Base-by-base conservation (phyloP, 31 red algal genomes). In the Asparagopsis taxiformis region DNA sequence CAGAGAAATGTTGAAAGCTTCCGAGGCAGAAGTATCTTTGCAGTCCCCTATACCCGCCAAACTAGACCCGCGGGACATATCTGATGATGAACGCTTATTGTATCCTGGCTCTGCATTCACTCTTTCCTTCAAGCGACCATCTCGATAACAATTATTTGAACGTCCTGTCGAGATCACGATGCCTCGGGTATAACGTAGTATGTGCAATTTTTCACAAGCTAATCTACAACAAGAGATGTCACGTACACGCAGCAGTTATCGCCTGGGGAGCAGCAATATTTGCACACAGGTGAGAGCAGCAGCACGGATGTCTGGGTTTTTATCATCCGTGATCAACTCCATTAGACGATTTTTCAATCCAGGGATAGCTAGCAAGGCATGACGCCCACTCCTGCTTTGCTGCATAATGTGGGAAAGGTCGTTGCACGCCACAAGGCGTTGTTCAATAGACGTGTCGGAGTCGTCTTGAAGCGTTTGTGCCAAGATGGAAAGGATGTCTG, bases 341-440 rank as follows among this genome's bases (percentile, higher is more conserved):
- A 84, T 84, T 29, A 84, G 68, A 6, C 55, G 30, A 6, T 17
- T 21, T 44, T 84, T 84, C n/a, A 84, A 65, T 19, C 68, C 79
- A 2, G 46, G 32, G 7, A 84, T 51, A 0, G 68, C 44, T 0
- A 69, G 25, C 26, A 84, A 16, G 8, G 68, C 79, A 65, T 28
- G 48, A 21, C 68, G 66, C 8, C 68, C 79, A 31, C 65, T 73
- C 20, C 31, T 17, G 39, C 52, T 36, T 8, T 84, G 44, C 19
- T 56, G 32, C 39, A 84, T 73, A 36, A 84, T 55, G 48, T 61
- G 15, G 10, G 31, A n/a, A 51, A 84, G 55, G 30, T 84, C 79
- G 33, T 54, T 53, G 33, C 79, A 84, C 1, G 79, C 79, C 9
- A 73, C 55, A 4, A 65, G 15, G 2, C 23, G 31, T 44, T 64